These are phyloP conservation scores for Catharanthus roseus DNA, from an alignment of 257 asterid genomes.

Conservation along the genomic window DNA sequence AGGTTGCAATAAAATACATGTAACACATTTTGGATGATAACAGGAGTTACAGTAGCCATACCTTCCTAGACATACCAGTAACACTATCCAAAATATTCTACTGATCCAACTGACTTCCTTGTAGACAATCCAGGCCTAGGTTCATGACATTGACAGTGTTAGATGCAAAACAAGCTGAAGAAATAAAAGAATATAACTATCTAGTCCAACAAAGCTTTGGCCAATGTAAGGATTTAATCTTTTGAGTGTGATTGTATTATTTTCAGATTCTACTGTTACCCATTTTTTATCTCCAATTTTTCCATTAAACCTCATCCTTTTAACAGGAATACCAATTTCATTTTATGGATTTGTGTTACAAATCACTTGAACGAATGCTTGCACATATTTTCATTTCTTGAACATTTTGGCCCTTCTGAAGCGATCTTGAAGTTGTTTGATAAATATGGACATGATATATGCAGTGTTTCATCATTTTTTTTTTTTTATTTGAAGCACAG, in stretches of 20 bases:
- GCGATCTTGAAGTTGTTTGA: background rate
- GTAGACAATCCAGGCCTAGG: conserved; percentile 70
- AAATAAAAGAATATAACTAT: background rate
- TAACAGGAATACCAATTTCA: background rate
- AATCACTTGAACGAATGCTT: background rate
- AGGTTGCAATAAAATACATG: background rate
- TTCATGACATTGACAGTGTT: conserved; percentile 1
- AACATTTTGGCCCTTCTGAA: background rate
- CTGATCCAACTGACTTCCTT: conserved; percentile 66
- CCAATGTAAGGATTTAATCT: background rate
- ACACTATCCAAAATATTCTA: conserved; percentile 46
- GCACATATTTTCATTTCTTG: background rate
- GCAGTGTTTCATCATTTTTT: background rate
- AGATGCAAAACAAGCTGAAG: background rate
- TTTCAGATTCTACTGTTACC: background rate
- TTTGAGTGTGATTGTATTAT: background rate
- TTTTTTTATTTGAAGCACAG: too few species aligned
- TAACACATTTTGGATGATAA: background rate
- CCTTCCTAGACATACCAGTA: conserved; percentile 78
- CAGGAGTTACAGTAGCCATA: conserved; percentile 21
- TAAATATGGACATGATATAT: background rate
- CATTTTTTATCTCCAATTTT: background rate
- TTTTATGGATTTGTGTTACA: background rate
- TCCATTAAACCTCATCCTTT: background rate
- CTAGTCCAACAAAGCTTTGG: background rate